phyloP scores from a whole-genome alignment of 176 grass and related monocot species.

The Rhipidocladum racemiflorum region DNA sequence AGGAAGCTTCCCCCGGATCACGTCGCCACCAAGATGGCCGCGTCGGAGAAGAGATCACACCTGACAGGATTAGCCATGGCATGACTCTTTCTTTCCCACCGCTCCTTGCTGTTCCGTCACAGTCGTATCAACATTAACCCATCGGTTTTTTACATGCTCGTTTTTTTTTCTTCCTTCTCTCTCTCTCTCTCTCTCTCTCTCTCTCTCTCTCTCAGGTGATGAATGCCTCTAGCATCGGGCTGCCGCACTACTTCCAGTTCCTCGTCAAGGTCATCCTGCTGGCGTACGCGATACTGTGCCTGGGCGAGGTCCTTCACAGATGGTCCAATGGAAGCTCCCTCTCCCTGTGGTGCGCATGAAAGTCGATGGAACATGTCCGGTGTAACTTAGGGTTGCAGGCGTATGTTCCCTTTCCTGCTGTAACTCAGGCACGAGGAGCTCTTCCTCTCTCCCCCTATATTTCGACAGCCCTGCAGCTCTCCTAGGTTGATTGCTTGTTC shows the following conservation, averaged over 20 bases:
- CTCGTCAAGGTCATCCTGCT: conserved; percentile 63
- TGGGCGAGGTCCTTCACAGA: conserved; percentile 49
- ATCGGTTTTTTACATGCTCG: background rate
- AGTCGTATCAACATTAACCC: background rate
- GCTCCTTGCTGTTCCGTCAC: background rate
- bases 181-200: background rate
- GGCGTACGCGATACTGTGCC: conserved; percentile 52
- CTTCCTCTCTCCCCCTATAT: background rate
- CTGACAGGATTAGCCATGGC: conserved; percentile 57
- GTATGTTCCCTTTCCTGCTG: background rate
- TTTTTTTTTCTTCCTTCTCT: background rate
- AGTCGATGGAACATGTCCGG: background rate
- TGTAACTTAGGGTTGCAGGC: conserved; percentile 1
- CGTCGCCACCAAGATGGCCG: conserved; percentile 29
- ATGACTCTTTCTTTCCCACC: background rate
- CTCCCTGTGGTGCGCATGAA: conserved; percentile 36
- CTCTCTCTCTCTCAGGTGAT: conserved; percentile 30
- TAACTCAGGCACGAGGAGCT: background rate
- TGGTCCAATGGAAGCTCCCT: conserved; percentile 37
- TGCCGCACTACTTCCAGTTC: conserved; percentile 55
- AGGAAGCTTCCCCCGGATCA: conserved; percentile 29
- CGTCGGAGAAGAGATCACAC: conserved; percentile 34
- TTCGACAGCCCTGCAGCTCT: background rate
- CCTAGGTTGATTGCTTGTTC: conserved; percentile 18
- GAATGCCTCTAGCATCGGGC: conserved; percentile 39